Evolutionary conservation across 108 stramenopile genomes (phyloP).

Genomic region (Schizochytrium sp.): DNA sequence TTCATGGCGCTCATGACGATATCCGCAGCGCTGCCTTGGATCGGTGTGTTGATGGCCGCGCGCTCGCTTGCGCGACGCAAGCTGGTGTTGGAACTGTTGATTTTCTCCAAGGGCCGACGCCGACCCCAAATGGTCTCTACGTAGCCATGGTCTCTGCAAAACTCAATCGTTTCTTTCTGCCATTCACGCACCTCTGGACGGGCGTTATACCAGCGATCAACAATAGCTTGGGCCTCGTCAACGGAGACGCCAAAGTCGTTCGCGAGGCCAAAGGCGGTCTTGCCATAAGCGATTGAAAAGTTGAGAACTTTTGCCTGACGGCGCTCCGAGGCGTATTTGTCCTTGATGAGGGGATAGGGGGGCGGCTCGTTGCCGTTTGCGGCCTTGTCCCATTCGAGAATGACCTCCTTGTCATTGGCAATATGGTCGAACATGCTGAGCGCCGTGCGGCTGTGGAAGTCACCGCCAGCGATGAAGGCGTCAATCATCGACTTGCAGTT

Average conservation of each 20-base stretch:
- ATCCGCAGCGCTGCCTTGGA: constrained; percentile 97
- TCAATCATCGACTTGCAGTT: constrained; percentile 89
- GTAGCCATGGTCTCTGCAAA: constrained; percentile 58
- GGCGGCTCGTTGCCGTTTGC: constrained; percentile 70
- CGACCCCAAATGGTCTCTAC: constrained; percentile 92
- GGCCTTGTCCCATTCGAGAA: constrained; percentile 92
- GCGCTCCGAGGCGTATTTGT: constrained; percentile 89
- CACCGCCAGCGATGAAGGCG: constrained; percentile 89
- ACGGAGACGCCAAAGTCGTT: constrained; percentile 86
- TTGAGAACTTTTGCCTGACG: constrained; percentile 96
- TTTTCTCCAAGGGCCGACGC: constrained; percentile 79
- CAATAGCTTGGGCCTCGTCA: constrained; percentile 80
- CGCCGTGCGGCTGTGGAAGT: constrained; percentile 95
- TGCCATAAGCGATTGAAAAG: constrained; percentile 98
- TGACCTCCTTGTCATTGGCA: constrained; percentile 75
- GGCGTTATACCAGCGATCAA: constrained; percentile 83
- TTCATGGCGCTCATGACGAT: constrained; percentile 99
- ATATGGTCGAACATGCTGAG: constrained; percentile 96
- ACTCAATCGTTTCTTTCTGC: constrained; percentile 70
- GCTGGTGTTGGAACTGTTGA: constrained; percentile 42
- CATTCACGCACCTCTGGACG: constrained; percentile 89
- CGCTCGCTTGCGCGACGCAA: constrained; percentile 66
- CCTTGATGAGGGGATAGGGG: constrained; percentile 83
- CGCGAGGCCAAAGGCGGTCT: constrained; percentile 90
- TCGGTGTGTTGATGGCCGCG: constrained; percentile 98